Conservation (phyloP, 129 eudicot species). For the Flaveria robusta region DNA sequence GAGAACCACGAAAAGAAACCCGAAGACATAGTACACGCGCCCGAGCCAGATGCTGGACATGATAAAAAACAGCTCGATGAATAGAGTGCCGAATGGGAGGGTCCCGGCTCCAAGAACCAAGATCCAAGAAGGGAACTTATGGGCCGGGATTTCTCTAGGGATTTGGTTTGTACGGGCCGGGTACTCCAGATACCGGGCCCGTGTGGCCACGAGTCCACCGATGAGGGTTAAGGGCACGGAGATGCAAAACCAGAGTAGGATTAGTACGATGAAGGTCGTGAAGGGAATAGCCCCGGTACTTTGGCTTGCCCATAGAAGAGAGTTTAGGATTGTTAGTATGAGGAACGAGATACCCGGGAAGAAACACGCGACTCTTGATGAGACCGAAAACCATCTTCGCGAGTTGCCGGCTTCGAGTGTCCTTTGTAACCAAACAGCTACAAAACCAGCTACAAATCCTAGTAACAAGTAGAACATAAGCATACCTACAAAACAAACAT, state of each 20-base stretch:
- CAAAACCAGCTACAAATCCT: conserved; percentile 39
- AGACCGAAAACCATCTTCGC: conserved; percentile 32
- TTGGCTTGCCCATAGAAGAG: conserved; percentile 41
- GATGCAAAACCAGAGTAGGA: conserved; percentile 41
- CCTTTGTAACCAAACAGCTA: conserved; percentile 37
- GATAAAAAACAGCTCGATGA: conserved; percentile 45
- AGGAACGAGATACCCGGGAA: conserved; percentile 39
- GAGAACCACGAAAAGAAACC: conserved; percentile 40
- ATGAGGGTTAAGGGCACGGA: conserved; percentile 38
- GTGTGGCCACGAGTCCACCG: conserved; percentile 33
- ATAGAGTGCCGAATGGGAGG: conserved; percentile 46
- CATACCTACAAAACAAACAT: conserved; percentile 27
- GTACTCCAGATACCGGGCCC: conserved; percentile 32
- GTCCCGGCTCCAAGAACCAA: conserved; percentile 44
- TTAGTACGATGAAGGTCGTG: conserved; percentile 32
- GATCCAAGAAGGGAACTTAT: conserved; percentile 40
- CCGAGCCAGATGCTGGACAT: conserved; percentile 49
- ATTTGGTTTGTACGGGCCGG: conserved; percentile 43
- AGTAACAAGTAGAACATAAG: conserved; percentile 39
- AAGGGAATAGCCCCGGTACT: conserved; percentile 45
- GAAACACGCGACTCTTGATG: conserved; percentile 40
- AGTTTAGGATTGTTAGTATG: conserved; percentile 40
- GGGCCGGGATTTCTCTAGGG: conserved; percentile 42
- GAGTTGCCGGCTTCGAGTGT: conserved; percentile 30
- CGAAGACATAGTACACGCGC: conserved; percentile 47